These are phyloP conservation scores for Oxyria digyna DNA, from an alignment of 148 eudicot species.

Conservation along the genomic window DNA sequence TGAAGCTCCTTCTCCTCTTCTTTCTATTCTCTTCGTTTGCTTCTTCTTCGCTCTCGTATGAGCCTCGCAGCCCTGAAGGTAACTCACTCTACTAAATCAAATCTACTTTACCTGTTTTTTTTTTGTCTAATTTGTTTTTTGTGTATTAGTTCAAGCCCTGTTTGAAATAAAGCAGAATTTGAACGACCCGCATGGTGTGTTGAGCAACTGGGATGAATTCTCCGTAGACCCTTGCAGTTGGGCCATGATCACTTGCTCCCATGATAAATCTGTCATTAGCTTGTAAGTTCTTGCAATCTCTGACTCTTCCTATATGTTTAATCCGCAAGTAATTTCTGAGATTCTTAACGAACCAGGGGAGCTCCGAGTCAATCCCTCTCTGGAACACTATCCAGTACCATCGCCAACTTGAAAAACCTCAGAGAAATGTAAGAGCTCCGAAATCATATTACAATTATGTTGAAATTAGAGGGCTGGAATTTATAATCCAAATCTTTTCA, in stretches of 20 bases:
- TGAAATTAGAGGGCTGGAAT: too few relatives aligned
- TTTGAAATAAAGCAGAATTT: conserved; percentile 36
- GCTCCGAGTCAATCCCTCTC: conserved; percentile 93
- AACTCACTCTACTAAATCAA: neutral
- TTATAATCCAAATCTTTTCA: too few relatives aligned
- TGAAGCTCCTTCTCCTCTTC: conserved; percentile 10
- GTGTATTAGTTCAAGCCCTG: conserved; percentile 62
- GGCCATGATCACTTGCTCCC: conserved; percentile 92
- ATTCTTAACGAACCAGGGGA: conserved; percentile 33
- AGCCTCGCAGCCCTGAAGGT: conserved; percentile 82
- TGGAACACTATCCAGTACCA: conserved; percentile 54
- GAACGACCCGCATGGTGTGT: conserved; percentile 64
- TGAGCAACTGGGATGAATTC: conserved; percentile 87
- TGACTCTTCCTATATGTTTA: neutral
- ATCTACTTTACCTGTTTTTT: neutral
- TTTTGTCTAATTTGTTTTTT: neutral
- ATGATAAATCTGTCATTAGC: conserved; percentile 62
- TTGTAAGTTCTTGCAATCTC: conserved; percentile 29
- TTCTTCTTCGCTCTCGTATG: conserved; percentile 30
- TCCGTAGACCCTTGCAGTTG: conserved; percentile 99
- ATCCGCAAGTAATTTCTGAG: neutral
- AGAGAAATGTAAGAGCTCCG: conserved; percentile 58
- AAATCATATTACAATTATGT: too few relatives aligned
- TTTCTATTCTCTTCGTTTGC: conserved; percentile 13
- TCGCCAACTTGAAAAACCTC: conserved; percentile 76